Conservation (phyloP, 129 eudicot genomes). For the Ambrosia trifida region DNA sequence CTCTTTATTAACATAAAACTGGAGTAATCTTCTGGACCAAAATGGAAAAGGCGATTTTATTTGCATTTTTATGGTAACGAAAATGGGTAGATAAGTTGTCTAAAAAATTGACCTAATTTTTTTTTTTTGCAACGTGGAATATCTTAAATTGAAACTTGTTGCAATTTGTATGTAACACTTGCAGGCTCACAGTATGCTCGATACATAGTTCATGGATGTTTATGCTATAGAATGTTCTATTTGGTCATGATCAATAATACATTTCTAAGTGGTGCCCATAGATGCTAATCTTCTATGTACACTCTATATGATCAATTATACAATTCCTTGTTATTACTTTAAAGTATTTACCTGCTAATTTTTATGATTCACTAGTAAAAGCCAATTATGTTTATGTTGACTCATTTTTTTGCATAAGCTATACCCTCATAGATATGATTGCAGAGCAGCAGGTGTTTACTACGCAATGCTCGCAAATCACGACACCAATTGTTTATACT, state of each 20-base stretch:
- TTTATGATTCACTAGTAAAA: background rate
- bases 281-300: too few species aligned
- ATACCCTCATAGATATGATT: background rate
- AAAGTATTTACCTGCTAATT: too few species aligned
- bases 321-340: too few species aligned
- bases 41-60: background rate
- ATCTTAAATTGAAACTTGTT: too few species aligned
- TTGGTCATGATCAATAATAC: too few species aligned
- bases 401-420: background rate
- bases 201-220: too few species aligned
- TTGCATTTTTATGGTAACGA: background rate
- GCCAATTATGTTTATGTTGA: background rate
- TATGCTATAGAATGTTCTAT: too few species aligned
- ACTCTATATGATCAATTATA: too few species aligned
- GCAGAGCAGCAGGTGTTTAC: background rate
- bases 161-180: too few species aligned
- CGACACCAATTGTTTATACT: background rate
- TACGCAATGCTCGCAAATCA: background rate
- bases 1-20: background rate
- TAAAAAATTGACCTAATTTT: background rate
- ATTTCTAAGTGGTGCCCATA: too few species aligned
- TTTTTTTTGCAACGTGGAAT: background rate
- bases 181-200: too few species aligned
- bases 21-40: conserved; percentile 20
- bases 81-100: background rate